These are phyloP conservation scores for Adansonia madagascariensis DNA, from an alignment of 441 rosid species.

Conservation along the genomic window DNA sequence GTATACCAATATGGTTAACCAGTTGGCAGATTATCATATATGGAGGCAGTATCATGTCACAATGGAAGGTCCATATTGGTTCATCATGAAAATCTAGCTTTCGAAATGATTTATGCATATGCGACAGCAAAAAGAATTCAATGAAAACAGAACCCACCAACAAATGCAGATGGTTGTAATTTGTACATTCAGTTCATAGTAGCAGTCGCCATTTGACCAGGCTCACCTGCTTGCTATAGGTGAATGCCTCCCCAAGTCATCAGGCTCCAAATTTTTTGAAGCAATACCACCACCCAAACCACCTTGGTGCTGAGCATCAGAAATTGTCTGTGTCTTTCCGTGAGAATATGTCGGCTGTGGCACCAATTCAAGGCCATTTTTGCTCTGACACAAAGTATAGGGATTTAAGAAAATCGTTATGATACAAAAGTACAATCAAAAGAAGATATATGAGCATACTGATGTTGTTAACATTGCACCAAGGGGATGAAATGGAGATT, in stretches of 20 bases:
- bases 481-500: conserved; percentile 62
- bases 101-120: conserved; percentile 26
- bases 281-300: conserved; percentile 52
- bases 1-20: conserved; percentile 1
- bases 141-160: conserved; percentile 69
- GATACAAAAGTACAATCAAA: conserved; percentile 23
- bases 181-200: conserved; percentile 63
- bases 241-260: conserved; percentile 72
- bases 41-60: conserved; percentile 5
- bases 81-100: conserved; percentile 29
- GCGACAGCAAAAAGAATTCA: conserved; percentile 41
- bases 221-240: conserved; percentile 87
- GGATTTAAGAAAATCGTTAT: conserved; percentile 34
- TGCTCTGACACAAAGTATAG: conserved; percentile 51
- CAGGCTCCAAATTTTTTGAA: conserved; percentile 53
- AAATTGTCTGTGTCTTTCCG: conserved; percentile 44
- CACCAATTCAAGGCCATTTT: conserved; percentile 68
- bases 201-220: conserved; percentile 63
- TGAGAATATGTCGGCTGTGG: conserved; percentile 54
- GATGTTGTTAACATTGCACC: conserved; percentile 58
- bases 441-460: conserved; percentile 48
- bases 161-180: conserved; percentile 61
- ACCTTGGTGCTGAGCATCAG: conserved; percentile 60
- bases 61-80: conserved; percentile 23
- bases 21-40: not conserved